Percentiles rank a stretch among this genome's conserved stretches.
Evolutionary conservation across 129 eudicot genomes (phyloP).

Genomic region (Flaveria linearis): DNA sequence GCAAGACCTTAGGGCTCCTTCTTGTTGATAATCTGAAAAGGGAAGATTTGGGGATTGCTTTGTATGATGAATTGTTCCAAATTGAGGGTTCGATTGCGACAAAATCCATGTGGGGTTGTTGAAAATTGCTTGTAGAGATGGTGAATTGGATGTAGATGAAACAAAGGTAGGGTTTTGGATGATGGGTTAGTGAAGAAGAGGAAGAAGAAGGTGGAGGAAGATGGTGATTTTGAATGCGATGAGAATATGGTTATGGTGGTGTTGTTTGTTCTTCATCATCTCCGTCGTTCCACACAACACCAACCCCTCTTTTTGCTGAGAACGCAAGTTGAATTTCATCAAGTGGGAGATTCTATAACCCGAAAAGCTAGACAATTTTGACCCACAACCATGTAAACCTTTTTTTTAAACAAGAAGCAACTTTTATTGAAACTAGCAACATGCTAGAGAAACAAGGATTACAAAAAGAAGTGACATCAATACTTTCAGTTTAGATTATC

Average conservation of each 20-base stretch:
- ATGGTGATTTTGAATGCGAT: slow-evolving; percentile 12
- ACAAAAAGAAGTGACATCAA: too few species aligned
- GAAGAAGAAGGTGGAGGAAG: neutral
- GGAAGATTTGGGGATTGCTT: slow-evolving; percentile 26
- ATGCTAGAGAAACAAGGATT: too few species aligned
- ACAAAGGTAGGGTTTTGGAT: slow-evolving; percentile 33
- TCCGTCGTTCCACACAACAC: slow-evolving; percentile 34
- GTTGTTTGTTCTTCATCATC: slow-evolving; percentile 26
- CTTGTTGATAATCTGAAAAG: slow-evolving; percentile 27
- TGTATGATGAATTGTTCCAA: slow-evolving; percentile 30
- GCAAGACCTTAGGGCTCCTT: slow-evolving; percentile 21
- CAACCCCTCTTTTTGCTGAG: slow-evolving; percentile 24
- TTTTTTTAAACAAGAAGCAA: too few species aligned
- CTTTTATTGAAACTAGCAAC: too few species aligned
- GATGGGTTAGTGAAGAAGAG: slow-evolving; percentile 30
- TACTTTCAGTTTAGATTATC: too few species aligned
- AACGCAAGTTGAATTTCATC: slow-evolving; percentile 26
- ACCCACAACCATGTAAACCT: neutral
- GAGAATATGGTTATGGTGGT: slow-evolving; percentile 31
- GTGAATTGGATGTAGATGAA: neutral
- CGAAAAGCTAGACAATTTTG: slow-evolving; percentile 5
- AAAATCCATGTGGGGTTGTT: slow-evolving; percentile 48
- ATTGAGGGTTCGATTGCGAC: slow-evolving; percentile 40
- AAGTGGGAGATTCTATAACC: slow-evolving; percentile 17
- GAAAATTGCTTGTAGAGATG: neutral